Evolutionary conservation across 139 green algal species (phyloP).

Genomic region (Haematococcus sp.): DNA sequence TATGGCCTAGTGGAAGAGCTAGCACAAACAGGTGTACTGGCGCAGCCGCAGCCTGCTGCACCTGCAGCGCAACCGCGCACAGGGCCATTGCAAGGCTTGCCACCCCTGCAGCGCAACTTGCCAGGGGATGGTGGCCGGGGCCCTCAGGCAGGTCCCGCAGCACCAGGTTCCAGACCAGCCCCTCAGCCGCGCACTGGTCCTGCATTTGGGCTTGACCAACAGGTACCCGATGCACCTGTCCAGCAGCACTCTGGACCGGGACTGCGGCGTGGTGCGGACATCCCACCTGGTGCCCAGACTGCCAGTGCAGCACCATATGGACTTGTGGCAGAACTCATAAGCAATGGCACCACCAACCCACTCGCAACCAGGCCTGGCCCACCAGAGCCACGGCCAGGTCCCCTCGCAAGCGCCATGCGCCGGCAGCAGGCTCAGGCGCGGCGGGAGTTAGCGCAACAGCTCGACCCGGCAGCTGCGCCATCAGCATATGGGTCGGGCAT

Average conservation of each 20-base stretch:
- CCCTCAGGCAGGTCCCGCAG: not conserved
- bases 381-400: not conserved
- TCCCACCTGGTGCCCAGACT: no score
- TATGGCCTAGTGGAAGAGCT: no score
- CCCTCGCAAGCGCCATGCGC: not conserved
- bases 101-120: no score
- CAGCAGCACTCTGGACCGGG: slow-evolving; percentile 1
- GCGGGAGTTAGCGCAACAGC: not conserved
- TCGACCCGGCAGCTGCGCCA: no score
- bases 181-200: not conserved
- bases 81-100: no score
- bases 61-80: no score
- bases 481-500: not conserved
- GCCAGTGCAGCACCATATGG: not conserved
- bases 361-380: not conserved
- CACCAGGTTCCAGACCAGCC: not conserved
- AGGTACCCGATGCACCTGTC: no score
- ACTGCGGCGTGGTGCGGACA: no score
- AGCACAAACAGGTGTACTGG: no score
- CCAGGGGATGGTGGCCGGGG: no score
- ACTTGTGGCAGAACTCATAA: not conserved
- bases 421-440: not conserved
- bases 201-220: no score
- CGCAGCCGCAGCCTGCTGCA: no score
- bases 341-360: not conserved